Evolutionary conservation across 179 eudicot species (phyloP).

Genomic region (Vitellaria paradoxa): DNA sequence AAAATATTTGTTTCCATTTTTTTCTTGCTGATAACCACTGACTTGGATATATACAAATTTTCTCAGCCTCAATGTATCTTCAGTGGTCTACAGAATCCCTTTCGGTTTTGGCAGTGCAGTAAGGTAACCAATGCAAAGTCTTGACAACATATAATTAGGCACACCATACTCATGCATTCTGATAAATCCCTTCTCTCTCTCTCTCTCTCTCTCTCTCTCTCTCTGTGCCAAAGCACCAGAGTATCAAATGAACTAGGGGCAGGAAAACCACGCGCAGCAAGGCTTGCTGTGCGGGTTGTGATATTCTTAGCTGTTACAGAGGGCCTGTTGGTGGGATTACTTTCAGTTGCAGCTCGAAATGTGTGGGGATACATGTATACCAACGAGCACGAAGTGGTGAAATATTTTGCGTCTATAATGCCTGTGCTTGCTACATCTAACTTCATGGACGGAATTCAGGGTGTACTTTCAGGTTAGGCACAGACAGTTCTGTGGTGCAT

Average conservation of each 20-base stretch:
- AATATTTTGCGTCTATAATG: conserved; percentile 23
- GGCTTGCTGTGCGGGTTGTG: conserved; percentile 25
- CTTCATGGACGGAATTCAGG: conserved; percentile 40
- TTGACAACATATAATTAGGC: too few species aligned
- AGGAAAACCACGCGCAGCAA: conserved; percentile 29
- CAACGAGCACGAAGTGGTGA: conserved; percentile 28
- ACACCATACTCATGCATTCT: too few species aligned
- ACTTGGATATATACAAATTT: background rate
- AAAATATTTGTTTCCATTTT: too few species aligned
- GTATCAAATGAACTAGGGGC: conserved; percentile 54
- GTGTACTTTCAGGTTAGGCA: conserved; percentile 26
- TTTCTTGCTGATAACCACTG: too few species aligned
- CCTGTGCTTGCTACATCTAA: conserved; percentile 29
- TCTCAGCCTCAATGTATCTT: conserved; percentile 28
- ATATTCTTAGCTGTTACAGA: conserved; percentile 25
- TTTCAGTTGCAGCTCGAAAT: conserved; percentile 15
- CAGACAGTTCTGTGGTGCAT: too few species aligned
- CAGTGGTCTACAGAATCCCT: conserved; percentile 35
- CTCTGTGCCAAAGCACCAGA: conserved; percentile 32
- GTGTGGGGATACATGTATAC: conserved; percentile 27
- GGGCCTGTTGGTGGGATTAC: conserved; percentile 18
- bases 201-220: too few species aligned
- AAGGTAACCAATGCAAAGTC: conserved; percentile 18
- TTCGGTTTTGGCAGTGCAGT: conserved; percentile 38
- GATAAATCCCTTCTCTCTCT: too few species aligned